Base-by-base conservation (phyloP, 1,139 yeast genomes). In the Debaryomyces robertsiae region DNA sequence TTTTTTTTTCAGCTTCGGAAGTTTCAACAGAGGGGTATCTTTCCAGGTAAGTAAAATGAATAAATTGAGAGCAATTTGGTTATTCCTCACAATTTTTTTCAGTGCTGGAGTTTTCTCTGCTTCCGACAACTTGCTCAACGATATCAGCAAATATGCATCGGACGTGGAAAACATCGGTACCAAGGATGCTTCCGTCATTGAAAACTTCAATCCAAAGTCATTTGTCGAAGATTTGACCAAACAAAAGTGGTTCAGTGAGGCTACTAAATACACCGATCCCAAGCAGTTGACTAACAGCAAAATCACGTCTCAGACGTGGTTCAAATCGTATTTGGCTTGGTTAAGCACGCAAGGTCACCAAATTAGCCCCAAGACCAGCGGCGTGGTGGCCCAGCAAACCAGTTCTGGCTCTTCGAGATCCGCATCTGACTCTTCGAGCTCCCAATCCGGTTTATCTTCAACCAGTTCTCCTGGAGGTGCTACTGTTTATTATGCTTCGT, bases 401-500 rank as follows among this genome's bases (percentile, higher is more conserved):
- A 22, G 11, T 10, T 10, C 14, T n/a, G 28, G 10, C 14, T 6
- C 28, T 11, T 6, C 4, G 28, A 5, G 6, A 10, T n/a, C 11
- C 6, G 14, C 11, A 6, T 10, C 14, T 25, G 11, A 6, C 6
- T 25, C 28, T 4, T 25, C 28, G 14, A 9, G 14, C 5, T 6
- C 5, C 14, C 11, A 11, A 5, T 25, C 28, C 10, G 28, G 28
- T 11, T 25, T 11, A 6, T 25, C 28, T 5, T 25, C 28, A 4
- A 6, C 28, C 28, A n/a, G 14, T 10, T 25, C 28, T 4, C 11
- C 6, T 6, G 28, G 28, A n/a, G 22, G 22, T 19, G 22, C 7
- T 19, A 19, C 22, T 7, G 22, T 27, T 4, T 27, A 18, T 15
- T 31, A 31, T 15, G 35, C 35, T 25, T 25, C 40, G 7, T 11